Evolutionary conservation across 805 yeast species (phyloP).

Genomic region (Sugiyamaella chiloensis): DNA sequence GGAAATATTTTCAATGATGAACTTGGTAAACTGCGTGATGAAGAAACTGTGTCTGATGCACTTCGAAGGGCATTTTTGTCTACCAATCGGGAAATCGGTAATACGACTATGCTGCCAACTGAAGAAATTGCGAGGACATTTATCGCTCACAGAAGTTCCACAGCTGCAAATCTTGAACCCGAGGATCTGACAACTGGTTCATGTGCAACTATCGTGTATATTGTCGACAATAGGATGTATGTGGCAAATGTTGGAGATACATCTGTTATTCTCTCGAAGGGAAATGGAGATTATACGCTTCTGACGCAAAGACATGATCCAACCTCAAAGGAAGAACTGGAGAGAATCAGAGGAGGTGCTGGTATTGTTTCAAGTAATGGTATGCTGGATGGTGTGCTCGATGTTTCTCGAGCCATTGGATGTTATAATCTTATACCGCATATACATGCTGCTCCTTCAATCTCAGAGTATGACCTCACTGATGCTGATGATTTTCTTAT

Average conservation of each 20-base stretch:
- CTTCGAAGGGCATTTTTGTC: conserved; percentile 75
- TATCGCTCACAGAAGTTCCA: conserved; percentile 51
- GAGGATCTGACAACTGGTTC: conserved; percentile 80
- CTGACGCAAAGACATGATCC: conserved; percentile 84
- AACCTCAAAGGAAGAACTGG: conserved; percentile 59
- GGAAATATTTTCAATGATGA: conserved; percentile 67
- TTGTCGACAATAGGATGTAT: conserved; percentile 65
- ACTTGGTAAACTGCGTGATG: conserved; percentile 45
- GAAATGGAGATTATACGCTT: conserved; percentile 74
- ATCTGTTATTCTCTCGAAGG: conserved; percentile 71
- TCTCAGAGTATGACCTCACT: conserved; percentile 56
- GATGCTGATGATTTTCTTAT: conserved; percentile 81
- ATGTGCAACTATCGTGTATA: conserved; percentile 75
- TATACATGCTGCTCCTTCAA: conserved; percentile 83
- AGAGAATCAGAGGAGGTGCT: conserved; percentile 83
- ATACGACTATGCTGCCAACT: conserved; percentile 29
- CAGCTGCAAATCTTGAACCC: conserved; percentile 53
- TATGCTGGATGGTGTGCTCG: conserved; percentile 75
- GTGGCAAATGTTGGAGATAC: conserved; percentile 92
- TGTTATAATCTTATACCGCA: conserved; percentile 83
- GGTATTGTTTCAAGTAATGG: conserved; percentile 87
- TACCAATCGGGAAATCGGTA: conserved; percentile 79
- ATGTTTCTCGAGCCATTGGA: conserved; percentile 89
- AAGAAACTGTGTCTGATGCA: conserved; percentile 65
- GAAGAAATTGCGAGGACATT: conserved; percentile 35